Evolutionary conservation across 2,329 filamentous ascomycete species (phyloP), one percentile per base, ranked within the genome.

Genomic region (Botrytis fragariae): DNA sequence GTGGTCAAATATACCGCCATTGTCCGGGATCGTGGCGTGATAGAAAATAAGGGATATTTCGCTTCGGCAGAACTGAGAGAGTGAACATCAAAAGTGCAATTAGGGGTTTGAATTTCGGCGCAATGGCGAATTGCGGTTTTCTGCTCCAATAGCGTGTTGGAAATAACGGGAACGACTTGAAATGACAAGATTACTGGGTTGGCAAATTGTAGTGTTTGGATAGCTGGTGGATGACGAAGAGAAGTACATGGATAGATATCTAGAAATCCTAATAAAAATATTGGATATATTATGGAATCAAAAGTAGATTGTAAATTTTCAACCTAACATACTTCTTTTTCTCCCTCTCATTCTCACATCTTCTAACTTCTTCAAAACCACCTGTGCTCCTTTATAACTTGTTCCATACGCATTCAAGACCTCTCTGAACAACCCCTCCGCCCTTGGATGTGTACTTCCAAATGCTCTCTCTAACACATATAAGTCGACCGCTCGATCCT

Each of bases 31-130:
- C 87, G 96, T 71, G 96, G 96, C 22, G 96, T 99, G 14, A 95
- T 99, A 77, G 96, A 99, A 86, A 97, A 96, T 81, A 99, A 98
- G 85, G 96, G 96, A 12, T 98, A 98, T 83, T 98, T 98, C 85
- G 95, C 95, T 1, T 90, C 91, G 32, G 95, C 95, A 4, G 91
- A 94, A 80, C 83, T 96, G 76, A 84, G 85, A 64, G 84, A 85
- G 72, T 81, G 73, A 79, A 51, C 25, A 39, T 25, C 6, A 42
- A 68, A 68, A 32, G 35, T 16, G 9, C 32, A 44, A 22, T 42
- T 57, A 18, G n/a, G 16, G 18, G 7, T 57, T 54, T 42, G 10
- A 42, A 6, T 68, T 39, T 16, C 42, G 48, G 65, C 48, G 65
- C 48, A 29, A 57, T 25, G 35, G 35, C 35, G 12, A 54, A 16